Evolutionary conservation across 108 stramenopile genomes (phyloP).

Genomic region (Cyclotella distinguenda): DNA sequence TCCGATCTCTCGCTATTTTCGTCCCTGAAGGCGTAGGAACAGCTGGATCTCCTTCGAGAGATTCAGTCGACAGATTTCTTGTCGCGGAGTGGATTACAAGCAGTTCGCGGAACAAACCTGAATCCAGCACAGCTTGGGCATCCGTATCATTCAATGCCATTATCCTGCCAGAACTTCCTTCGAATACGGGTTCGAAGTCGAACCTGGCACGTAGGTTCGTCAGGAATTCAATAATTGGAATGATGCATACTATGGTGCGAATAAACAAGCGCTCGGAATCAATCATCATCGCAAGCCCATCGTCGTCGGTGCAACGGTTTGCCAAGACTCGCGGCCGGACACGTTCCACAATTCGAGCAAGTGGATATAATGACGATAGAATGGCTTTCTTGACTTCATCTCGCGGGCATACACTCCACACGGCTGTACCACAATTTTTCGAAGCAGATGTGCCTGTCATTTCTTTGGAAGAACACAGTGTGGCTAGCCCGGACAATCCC

Average conservation of each 20-base stretch:
- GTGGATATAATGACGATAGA: constrained; percentile 23
- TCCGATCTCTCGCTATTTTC: constrained; percentile 26
- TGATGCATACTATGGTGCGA: constrained; percentile 30
- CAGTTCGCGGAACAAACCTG: constrained; percentile 45
- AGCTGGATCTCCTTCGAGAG: background rate
- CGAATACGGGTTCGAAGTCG: constrained; percentile 42
- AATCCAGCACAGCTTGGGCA: constrained; percentile 38
- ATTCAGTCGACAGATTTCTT: background rate
- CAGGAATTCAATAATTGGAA: constrained; percentile 44
- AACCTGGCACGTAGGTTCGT: constrained; percentile 40
- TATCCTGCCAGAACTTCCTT: constrained; percentile 27
- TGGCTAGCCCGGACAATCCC: constrained; percentile 31
- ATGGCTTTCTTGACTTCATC: constrained; percentile 41
- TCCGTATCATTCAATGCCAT: constrained; percentile 28
- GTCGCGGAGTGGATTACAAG: constrained; percentile 26
- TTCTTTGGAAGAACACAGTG: constrained; percentile 40
- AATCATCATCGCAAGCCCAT: constrained; percentile 2
- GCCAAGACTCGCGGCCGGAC: constrained; percentile 10
- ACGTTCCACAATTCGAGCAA: constrained; percentile 33
- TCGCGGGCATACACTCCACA: constrained; percentile 41
- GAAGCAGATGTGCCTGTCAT: constrained; percentile 28
- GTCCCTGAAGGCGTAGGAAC: constrained; percentile 4
- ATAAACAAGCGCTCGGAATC: constrained; percentile 25
- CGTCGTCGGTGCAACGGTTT: too few relatives aligned
- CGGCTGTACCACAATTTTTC: constrained; percentile 24